phyloP scores from a whole-genome alignment of 208 protist genomes.

The Leishmania amazonensis region DNA sequence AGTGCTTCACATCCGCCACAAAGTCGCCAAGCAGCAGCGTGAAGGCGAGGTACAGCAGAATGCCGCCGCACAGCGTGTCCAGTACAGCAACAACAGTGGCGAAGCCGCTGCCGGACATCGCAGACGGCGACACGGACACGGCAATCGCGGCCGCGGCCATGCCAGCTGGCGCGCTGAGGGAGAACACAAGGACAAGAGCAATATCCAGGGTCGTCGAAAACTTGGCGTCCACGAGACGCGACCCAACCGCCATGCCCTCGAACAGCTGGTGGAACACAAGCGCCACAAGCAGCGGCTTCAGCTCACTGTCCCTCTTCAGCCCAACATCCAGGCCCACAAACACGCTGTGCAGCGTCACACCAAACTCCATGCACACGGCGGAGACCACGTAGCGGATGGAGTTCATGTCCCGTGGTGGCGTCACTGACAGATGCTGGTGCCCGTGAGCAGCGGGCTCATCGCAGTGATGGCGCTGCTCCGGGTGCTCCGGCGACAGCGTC shows the following conservation, averaged over 20 bases:
- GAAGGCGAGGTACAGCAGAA: constrained; percentile 77
- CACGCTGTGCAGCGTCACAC: constrained; percentile 69
- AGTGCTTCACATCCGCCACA: constrained; percentile 28
- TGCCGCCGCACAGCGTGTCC: constrained; percentile 65
- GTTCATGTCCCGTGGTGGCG: constrained; percentile 23
- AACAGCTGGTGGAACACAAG: constrained; percentile 77
- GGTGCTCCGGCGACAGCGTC: neutral
- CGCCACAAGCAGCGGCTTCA: constrained; percentile 56
- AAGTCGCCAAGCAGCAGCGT: constrained; percentile 68
- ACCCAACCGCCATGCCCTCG: constrained; percentile 70
- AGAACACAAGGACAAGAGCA: constrained; percentile 46
- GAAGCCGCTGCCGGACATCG: constrained; percentile 43
- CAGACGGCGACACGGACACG: constrained; percentile 29
- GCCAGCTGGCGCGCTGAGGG: constrained; percentile 49
- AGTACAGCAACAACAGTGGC: constrained; percentile 44
- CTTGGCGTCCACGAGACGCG: constrained; percentile 59
- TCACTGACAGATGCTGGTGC: constrained; percentile 34
- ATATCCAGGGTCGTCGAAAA: constrained; percentile 42
- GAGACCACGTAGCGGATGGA: constrained; percentile 34
- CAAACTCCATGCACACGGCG: constrained; percentile 69
- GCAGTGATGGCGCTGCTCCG: neutral
- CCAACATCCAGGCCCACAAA: constrained; percentile 71
- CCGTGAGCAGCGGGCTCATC: neutral
- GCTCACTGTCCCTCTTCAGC: constrained; percentile 45
- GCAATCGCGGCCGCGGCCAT: constrained; percentile 34